These are phyloP conservation scores for Penicillium sp. DNA, from an alignment of 2,329 filamentous ascomycete genomes.

Conservation along the genomic window DNA sequence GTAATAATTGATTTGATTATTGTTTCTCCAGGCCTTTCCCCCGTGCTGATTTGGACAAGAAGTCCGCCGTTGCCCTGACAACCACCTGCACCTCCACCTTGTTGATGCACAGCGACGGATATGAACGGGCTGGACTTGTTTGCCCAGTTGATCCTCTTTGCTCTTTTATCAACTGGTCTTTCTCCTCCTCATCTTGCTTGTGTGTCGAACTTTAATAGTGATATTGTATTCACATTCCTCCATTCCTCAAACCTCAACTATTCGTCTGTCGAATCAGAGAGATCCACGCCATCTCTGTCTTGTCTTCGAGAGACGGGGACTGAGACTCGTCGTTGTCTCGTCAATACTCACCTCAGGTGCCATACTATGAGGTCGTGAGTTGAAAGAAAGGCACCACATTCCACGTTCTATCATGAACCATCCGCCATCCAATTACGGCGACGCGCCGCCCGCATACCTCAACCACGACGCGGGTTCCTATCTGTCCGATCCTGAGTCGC, in stretches of 20 bases:
- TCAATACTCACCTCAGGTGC: not conserved
- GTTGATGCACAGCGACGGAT: constrained; percentile 19
- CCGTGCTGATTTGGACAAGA: constrained; percentile 5
- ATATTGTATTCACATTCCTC: constrained; percentile 9
- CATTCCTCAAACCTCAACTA: constrained; percentile 11
- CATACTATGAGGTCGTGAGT: constrained; percentile 19
- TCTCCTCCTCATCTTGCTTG: constrained; percentile 1
- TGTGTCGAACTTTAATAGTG: not conserved
- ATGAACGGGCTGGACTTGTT: constrained; percentile 11
- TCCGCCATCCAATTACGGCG: constrained; percentile 36
- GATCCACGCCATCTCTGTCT: constrained; percentile 2
- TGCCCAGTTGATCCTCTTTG: constrained; percentile 1
- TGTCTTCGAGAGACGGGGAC: not conserved
- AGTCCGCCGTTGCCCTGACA: constrained; percentile 16
- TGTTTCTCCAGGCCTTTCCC: not conserved
- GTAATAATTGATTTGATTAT: not conserved
- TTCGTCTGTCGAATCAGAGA: constrained; percentile 7
- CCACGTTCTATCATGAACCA: constrained; percentile 24
- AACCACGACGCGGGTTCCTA: constrained; percentile 29
- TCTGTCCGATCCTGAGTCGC: constrained; percentile 30
- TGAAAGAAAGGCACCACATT: constrained; percentile 10
- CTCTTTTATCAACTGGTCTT: constrained; percentile 2
- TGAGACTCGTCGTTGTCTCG: constrained; percentile 1
- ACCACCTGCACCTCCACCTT: constrained; percentile 18
- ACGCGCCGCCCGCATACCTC: constrained; percentile 43